A percentile compares a stretch with the other conserved stretches of the same genome.
Evolutionary conservation across 1,139 yeast species (phyloP).

Genomic region (Suhomyces atakaporum): DNA sequence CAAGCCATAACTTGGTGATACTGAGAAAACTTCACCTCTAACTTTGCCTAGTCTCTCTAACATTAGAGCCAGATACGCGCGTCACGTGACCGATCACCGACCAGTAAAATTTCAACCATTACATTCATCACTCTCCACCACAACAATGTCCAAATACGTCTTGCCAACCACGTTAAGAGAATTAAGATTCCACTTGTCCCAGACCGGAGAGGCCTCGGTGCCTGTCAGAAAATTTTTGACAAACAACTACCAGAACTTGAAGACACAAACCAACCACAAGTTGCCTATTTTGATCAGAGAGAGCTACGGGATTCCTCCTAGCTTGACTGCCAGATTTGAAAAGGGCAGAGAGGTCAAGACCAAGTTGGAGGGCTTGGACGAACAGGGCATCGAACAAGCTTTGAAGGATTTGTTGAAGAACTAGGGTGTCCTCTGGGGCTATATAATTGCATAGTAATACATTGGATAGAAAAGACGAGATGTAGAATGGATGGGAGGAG

Average conservation of each 20-base stretch:
- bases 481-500: not conserved
- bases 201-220: conserved; percentile 68
- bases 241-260: conserved; percentile 61
- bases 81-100: conserved; percentile 10
- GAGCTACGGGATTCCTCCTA: conserved; percentile 70
- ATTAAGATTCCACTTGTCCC: conserved; percentile 77
- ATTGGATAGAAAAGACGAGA: conserved; percentile 1
- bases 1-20: too few species aligned
- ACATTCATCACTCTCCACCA: conserved; percentile 3
- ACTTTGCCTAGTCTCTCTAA: too few species aligned
- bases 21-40: too few species aligned
- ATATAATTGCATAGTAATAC: conserved; percentile 10
- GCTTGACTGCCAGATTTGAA: conserved; percentile 69
- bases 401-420: conserved; percentile 41
- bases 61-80: too few species aligned
- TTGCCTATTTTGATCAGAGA: conserved; percentile 78
- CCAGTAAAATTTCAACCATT: conserved; percentile 16
- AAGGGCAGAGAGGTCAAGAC: conserved; percentile 47
- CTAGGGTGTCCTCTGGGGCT: too few species aligned
- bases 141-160: conserved; percentile 56
- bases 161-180: conserved; percentile 70
- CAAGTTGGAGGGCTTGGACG: conserved; percentile 49
- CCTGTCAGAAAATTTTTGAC: conserved; percentile 65
- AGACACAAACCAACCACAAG: conserved; percentile 43
- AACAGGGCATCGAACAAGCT: conserved; percentile 39